A percentile compares a stretch with the other conserved stretches of the same genome.
Evolutionary conservation across 805 yeast genomes (phyloP).

Genomic region (Candida verbasci): DNA sequence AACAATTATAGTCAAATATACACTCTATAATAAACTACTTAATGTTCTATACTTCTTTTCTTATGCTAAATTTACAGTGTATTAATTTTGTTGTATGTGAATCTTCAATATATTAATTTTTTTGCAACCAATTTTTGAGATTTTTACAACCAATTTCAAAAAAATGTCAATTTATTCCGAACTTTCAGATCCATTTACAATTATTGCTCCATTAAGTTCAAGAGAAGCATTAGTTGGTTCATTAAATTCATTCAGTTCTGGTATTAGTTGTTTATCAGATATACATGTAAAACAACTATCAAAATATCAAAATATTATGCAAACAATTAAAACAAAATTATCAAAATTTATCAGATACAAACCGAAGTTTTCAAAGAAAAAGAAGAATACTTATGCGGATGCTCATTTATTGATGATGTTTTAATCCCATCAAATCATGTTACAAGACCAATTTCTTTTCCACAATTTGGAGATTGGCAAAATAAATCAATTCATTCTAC

Average conservation of each 20-base stretch:
- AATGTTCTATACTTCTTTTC: too few relatives aligned
- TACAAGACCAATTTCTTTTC: neutral
- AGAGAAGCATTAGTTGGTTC: slow-evolving; percentile 3
- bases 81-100: too few relatives aligned
- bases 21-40: too few relatives aligned
- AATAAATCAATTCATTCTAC: neutral
- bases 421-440: slow-evolving; percentile 1
- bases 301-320: neutral
- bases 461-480: neutral
- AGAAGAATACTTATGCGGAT: too few relatives aligned
- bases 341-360: neutral
- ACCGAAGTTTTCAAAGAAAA: neutral
- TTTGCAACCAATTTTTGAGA: too few relatives aligned
- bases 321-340: too few relatives aligned
- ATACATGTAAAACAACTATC: too few relatives aligned
- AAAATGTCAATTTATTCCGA: neutral
- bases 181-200: neutral
- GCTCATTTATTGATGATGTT: neutral
- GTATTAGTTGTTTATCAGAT: too few relatives aligned
- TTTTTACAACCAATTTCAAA: too few relatives aligned
- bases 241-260: neutral
- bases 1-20: too few relatives aligned
- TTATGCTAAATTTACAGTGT: too few relatives aligned
- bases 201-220: neutral
- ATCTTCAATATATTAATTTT: too few relatives aligned